Evolutionary conservation across 148 eudicot species (phyloP), one percentile per base, ranked within the genome.

Genomic region (Persicaria maculosa): DNA sequence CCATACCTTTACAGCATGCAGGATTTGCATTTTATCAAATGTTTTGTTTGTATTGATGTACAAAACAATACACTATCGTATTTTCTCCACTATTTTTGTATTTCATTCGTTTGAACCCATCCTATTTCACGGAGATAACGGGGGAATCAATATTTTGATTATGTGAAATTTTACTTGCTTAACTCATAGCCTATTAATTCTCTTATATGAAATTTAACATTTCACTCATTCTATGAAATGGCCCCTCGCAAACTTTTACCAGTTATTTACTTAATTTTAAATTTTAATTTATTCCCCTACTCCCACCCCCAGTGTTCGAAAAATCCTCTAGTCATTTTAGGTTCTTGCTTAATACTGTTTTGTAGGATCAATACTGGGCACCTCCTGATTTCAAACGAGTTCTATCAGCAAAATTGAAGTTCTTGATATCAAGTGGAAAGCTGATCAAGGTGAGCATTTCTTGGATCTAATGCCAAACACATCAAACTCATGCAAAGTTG

Each of bases 361-460:
- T 84, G 77, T 76, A 95, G 98, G 98, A 95, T 71, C 96, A 95
- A 85, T 95, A 92, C 81, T 95, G 97, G 98, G 91, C 97, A 54
- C 98, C 97, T 80, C 88, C 96, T 78, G 95, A 95, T 81, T 92
- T 95, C 68, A 95, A 90, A 79, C 83, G 96, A 73, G 85, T 88
- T 44, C 76, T 95, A 62, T 92, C 97, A 47, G 88, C 92, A 43
- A 92, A 92, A 77, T 78, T 95, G 84, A 92, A 91, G 84, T 91
- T 81, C 80, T 78, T 95, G 83, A 87, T 93, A 79, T 83, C 92
- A 74, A 87, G 73, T 74, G 98, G 98, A 73, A 90, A 90, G 80
- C 89, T 95, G 57, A 79, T 90, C 64, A 92, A 88, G 96, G 98
- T 90, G 81, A 80, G 45, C 50, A 25, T 61, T 57, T 7, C 59